phyloP scores from a whole-genome alignment of 106 monocot genomes.

The Platanthera zijinensis region DNA sequence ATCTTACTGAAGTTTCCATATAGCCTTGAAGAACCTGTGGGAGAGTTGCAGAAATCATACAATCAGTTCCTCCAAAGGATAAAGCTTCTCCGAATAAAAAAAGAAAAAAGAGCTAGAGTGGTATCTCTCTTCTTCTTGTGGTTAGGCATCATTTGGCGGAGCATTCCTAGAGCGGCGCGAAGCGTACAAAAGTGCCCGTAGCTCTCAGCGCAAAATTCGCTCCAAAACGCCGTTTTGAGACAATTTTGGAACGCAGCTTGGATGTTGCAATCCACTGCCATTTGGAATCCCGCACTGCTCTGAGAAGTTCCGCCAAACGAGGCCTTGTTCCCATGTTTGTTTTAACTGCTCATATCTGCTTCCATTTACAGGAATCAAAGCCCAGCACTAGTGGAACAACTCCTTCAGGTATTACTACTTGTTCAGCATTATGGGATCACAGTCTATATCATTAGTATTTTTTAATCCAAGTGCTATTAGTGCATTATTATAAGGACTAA shows the following conservation, averaged over 20 bases:
- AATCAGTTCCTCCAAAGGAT: slow-evolving; percentile 68
- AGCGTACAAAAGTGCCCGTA: no score
- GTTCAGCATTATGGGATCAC: neutral
- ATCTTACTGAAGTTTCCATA: slow-evolving; percentile 12
- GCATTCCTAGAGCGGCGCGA: no score
- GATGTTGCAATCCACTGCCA: no score
- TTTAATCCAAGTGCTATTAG: no score
- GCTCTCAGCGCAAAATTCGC: no score
- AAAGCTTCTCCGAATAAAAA: slow-evolving; percentile 40
- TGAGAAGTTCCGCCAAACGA: no score
- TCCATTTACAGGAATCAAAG: slow-evolving; percentile 36
- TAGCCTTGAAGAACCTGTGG: slow-evolving; percentile 80
- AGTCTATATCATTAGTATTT: neutral
- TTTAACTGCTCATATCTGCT: neutral
- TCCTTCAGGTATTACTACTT: slow-evolving; percentile 6
- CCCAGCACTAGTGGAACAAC: slow-evolving; percentile 10
- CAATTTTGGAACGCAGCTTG: no score
- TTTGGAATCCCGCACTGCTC: no score
- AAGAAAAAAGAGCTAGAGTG: slow-evolving; percentile 52
- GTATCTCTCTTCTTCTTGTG: neutral
- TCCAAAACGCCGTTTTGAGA: no score
- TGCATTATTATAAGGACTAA: no score
- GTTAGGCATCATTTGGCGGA: neutral
- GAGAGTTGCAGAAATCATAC: slow-evolving; percentile 69
- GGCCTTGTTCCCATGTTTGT: neutral